A percentile compares a stretch with the other conserved stretches of the same genome.
phyloP scores from a whole-genome alignment of 495 filamentous ascomycete species.

The Penicillium cosmopolitanum region DNA sequence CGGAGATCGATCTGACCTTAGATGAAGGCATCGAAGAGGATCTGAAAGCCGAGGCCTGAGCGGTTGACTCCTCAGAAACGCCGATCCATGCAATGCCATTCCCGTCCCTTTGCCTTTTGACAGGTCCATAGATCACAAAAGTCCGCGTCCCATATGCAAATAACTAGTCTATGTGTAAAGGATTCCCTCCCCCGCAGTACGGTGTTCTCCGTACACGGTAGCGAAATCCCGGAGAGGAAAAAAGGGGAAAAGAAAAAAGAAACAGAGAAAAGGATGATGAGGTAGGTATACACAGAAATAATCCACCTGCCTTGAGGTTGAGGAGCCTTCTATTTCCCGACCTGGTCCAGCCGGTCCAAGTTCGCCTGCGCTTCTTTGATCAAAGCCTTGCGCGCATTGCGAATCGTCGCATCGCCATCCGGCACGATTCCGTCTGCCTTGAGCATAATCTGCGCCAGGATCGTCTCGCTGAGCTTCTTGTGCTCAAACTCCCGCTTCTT shows the following conservation, averaged over 20 bases:
- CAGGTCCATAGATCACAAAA: slow-evolving; percentile 13
- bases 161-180: slow-evolving; percentile 24
- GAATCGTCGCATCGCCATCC: slow-evolving; percentile 63
- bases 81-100: slow-evolving; percentile 15
- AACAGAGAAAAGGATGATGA: slow-evolving; percentile 19
- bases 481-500: slow-evolving; percentile 78
- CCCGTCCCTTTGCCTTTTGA: slow-evolving; percentile 7
- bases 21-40: slow-evolving; percentile 1
- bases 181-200: slow-evolving; percentile 10
- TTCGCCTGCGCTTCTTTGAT: slow-evolving; percentile 73
- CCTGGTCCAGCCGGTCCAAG: slow-evolving; percentile 65
- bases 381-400: slow-evolving; percentile 70
- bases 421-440: slow-evolving; percentile 86
- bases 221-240: neutral
- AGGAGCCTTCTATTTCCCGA: slow-evolving; percentile 20
- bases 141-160: slow-evolving; percentile 11
- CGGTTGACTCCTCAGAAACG: slow-evolving; percentile 23
- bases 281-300: slow-evolving; percentile 10
- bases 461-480: slow-evolving; percentile 78
- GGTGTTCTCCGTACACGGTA: neutral
- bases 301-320: neutral
- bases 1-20: slow-evolving; percentile 5
- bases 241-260: slow-evolving; percentile 21
- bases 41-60: slow-evolving; percentile 10
- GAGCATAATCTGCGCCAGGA: slow-evolving; percentile 79